A percentile compares a stretch with the other conserved stretches of the same genome.
Evolutionary conservation across 1,139 yeast genomes (phyloP).

Genomic region (Zygosaccharomyces pseudobailii): DNA sequence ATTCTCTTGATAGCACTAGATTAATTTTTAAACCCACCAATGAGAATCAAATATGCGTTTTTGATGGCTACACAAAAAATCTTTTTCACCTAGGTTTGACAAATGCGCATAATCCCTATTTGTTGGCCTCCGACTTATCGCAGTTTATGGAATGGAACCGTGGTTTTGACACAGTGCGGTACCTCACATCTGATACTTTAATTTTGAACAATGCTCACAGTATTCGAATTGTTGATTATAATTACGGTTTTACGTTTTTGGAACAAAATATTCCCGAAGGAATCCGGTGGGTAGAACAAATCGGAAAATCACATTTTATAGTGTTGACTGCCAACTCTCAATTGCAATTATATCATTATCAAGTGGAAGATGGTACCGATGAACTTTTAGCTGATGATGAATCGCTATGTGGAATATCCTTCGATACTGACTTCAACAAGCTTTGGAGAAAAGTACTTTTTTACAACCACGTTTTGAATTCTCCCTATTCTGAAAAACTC

Average conservation of each 20-base stretch:
- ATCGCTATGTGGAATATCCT: conserved; percentile 18
- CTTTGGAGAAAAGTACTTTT: conserved; percentile 28
- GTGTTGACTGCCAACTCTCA: conserved; percentile 22
- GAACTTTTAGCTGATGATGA: conserved; percentile 14
- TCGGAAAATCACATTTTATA: conserved; percentile 18
- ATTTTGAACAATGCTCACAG: conserved; percentile 15
- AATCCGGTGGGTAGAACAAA: conserved; percentile 18
- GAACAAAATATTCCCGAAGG: conserved; percentile 21
- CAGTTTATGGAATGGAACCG: conserved; percentile 23
- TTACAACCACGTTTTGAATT: conserved; percentile 23
- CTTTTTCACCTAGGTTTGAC: conserved; percentile 15
- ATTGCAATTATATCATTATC: conserved; percentile 22
- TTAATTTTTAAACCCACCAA: conserved; percentile 16
- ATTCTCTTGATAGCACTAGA: conserved; percentile 6
- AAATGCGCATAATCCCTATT: conserved; percentile 8
- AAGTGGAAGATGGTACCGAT: conserved; percentile 23
- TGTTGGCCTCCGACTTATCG: conserved; percentile 15
- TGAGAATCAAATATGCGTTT: conserved; percentile 8
- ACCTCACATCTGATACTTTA: conserved; percentile 21
- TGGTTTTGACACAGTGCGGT: conserved; percentile 16
- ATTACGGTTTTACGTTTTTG: conserved; percentile 26
- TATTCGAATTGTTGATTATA: conserved; percentile 25
- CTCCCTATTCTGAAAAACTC: conserved; percentile 15
- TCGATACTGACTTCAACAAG: conserved; percentile 19
- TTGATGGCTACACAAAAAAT: conserved; percentile 25